Base-by-base conservation (phyloP, 1,284 basidiomycete species). In the Retiboletus flavoniger region DNA sequence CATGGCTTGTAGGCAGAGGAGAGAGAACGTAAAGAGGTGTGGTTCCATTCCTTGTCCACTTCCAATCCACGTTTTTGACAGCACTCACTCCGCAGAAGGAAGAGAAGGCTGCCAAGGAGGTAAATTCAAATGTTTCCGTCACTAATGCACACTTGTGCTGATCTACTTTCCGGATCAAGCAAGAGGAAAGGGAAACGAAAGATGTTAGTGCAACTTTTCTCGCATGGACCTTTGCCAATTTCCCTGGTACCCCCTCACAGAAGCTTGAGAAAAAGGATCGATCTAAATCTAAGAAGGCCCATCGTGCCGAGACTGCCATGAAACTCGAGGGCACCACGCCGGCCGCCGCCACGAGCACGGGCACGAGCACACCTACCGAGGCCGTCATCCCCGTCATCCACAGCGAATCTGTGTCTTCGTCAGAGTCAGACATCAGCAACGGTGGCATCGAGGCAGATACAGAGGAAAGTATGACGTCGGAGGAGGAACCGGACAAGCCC, bases 391-490 rank as follows among this genome's bases (percentile, higher is more conserved):
- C 72, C 43, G 60, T 69, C 24, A 11, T 24, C 13, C 57, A 43
- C 42, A 60, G 48, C 42, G 57, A 59, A 41, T 68, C 56, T 50
- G 56, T 65, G 47, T 75, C 79, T 8, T 78, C 79, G 47, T 83
- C 82, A 39, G 83, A 84, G 63, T 79, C 78, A 9, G 84, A 83
- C 60, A 76, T 71, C 50, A 81, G 74, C 63, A 83, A 78, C 19
- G 85, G 83, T 19, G 69, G 71, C 4, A 75, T 78, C 51, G 87
- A 89, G 52, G 86, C 83, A 10, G 87, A 89, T 61, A 81, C 81
- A 26, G 87, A 89, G 68, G 85, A 85, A 63, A 88, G 84, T 61
- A 73, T 85, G 59, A 84, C 86, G 6, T 87, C 87, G 45, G 87
- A 89, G 60, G 85, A 86, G 59, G 85, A 85, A 60, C 68, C 72